Percentiles rank a stretch among this genome's conserved stretches.
Evolutionary conservation across 352 stramenopile genomes (phyloP).

Genomic region (Phytophthora capsici): DNA sequence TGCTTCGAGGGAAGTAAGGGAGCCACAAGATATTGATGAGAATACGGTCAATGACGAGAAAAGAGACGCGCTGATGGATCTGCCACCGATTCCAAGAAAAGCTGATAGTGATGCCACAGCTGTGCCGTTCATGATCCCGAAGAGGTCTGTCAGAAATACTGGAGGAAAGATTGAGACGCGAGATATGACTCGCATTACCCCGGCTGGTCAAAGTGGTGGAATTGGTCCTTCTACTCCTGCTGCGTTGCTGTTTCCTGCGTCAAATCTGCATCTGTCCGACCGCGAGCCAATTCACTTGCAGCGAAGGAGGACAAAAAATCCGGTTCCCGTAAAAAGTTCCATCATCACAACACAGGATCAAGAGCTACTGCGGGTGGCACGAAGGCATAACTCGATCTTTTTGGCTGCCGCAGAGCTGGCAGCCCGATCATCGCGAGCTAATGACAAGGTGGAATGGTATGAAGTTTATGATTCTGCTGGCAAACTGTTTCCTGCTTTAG

Average conservation of each 20-base stretch:
- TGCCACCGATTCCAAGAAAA: conserved; percentile 31
- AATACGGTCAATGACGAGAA: conserved; percentile 1
- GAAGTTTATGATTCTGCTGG: conserved; percentile 27
- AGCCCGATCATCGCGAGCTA: not conserved
- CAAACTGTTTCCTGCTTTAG: conserved; percentile 24
- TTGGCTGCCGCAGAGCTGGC: conserved; percentile 11
- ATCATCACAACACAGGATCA: conserved; percentile 35
- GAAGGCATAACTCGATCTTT: conserved; percentile 57
- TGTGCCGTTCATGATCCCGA: conserved; percentile 32
- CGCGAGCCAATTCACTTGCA: conserved; percentile 16
- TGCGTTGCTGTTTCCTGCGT: not conserved
- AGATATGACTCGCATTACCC: not conserved
- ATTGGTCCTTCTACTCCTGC: not conserved
- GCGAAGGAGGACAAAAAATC: conserved; percentile 40
- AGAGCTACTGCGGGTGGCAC: conserved; percentile 48
- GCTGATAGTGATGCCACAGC: not conserved
- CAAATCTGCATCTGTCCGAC: conserved; percentile 7
- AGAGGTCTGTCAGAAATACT: conserved; percentile 3
- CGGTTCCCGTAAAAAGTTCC: conserved; percentile 36
- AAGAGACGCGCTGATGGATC: conserved; percentile 15
- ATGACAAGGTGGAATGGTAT: conserved; percentile 19
- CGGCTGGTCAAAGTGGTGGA: not conserved
- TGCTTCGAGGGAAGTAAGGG: conserved; percentile 1
- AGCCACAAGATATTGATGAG: conserved; percentile 10
- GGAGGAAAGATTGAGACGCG: not conserved